Evolutionary conservation across 2,329 filamentous ascomycete genomes (phyloP).

Genomic region (Fusarium lyarnte): DNA sequence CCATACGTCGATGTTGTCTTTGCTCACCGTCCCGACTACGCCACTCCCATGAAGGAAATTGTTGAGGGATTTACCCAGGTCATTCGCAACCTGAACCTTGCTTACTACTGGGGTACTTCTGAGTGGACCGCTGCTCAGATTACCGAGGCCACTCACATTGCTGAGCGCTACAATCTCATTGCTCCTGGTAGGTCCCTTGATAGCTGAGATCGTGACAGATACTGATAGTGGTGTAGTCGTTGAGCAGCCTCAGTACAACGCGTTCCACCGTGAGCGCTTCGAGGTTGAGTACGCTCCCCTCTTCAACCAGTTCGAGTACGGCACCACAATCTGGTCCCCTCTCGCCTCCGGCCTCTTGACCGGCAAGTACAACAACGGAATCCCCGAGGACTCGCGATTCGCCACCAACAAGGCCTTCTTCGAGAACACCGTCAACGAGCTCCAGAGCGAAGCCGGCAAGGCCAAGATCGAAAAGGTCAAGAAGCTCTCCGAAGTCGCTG

Average conservation of each 20-base stretch:
- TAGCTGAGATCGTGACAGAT: fast-evolving
- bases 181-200: constrained; percentile 52
- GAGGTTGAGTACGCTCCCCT: constrained; percentile 70
- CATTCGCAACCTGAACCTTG: constrained; percentile 42
- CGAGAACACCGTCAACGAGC: constrained; percentile 14
- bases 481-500: constrained; percentile 38
- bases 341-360: constrained; percentile 66
- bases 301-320: constrained; percentile 66
- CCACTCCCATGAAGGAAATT: constrained; percentile 42
- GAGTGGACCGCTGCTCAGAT: constrained; percentile 76
- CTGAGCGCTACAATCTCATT: constrained; percentile 69
- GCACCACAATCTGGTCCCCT: constrained; percentile 69
- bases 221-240: constrained; percentile 51
- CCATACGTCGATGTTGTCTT: constrained; percentile 43
- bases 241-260: constrained; percentile 75
- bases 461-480: constrained; percentile 43
- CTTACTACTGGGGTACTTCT: constrained; percentile 63
- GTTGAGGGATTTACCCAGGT: constrained; percentile 43
- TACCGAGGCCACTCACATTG: constrained; percentile 62
- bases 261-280: constrained; percentile 68
- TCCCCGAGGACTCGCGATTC: constrained; percentile 67
- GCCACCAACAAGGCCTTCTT: constrained; percentile 46
- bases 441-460: constrained; percentile 30
- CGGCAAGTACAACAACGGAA: constrained; percentile 71
- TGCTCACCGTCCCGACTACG: constrained; percentile 40